Evolutionary conservation across 441 rosid species (phyloP).

Genomic region (Arabidopsis hybrid): DNA sequence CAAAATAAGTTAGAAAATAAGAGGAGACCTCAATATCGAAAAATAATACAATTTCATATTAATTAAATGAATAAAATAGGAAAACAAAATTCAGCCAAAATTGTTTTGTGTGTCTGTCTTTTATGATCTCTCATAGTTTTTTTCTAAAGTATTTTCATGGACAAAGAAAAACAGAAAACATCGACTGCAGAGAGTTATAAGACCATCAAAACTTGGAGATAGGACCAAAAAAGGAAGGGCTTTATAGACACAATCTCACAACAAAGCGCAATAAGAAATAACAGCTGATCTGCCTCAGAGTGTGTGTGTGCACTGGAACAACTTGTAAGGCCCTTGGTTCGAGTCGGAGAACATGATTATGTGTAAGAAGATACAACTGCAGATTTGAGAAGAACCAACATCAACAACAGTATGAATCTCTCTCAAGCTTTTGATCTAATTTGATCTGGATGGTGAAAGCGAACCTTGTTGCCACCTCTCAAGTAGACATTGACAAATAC

Average conservation of each 20-base stretch:
- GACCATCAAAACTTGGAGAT: constrained; percentile 34
- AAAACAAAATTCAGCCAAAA: constrained; percentile 9
- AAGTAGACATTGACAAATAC: constrained; percentile 34
- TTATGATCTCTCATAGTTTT: neutral
- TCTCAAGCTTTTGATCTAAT: constrained; percentile 7
- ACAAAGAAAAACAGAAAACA: constrained; percentile 6
- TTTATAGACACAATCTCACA: constrained; percentile 36
- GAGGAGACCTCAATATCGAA: too few species aligned
- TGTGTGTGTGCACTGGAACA: constrained; percentile 19
- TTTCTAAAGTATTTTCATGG: constrained; percentile 3
- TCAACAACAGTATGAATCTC: constrained; percentile 4
- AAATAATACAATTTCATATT: neutral
- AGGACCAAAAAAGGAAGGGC: neutral
- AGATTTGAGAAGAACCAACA: constrained; percentile 7
- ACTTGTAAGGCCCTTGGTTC: constrained; percentile 22
- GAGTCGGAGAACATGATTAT: neutral
- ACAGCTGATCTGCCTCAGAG: constrained; percentile 20
- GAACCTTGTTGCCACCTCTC: constrained; percentile 42
- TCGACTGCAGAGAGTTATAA: constrained; percentile 10
- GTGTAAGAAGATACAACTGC: constrained; percentile 34
- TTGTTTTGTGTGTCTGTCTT: neutral
- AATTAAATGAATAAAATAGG: neutral
- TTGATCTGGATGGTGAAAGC: constrained; percentile 11
- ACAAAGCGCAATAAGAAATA: neutral
- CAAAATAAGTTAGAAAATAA: too few species aligned